Base-by-base conservation (phyloP, 1,284 basidiomycete genomes). In the Austroboletus niveus region DNA sequence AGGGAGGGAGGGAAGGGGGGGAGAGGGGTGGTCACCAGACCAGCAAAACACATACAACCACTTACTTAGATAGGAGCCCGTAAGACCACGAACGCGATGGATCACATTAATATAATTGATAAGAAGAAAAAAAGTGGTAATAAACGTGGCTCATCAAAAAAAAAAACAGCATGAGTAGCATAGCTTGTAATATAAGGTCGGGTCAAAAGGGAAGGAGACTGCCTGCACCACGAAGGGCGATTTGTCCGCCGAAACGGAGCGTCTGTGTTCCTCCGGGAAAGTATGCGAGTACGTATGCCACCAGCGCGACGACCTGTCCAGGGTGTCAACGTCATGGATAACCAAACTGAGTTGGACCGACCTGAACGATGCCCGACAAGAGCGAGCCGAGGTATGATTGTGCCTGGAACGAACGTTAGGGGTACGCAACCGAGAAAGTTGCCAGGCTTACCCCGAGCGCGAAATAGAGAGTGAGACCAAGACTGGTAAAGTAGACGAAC, bases 241-340 rank as follows among this genome's bases (percentile, higher is more conserved):
- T 81, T 55, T 88, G 85, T 15, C 86, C 85, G 12, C 92, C 92
- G 62, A 94, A 84, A 29, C 89, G 81, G 34, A 95, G 75, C 0
- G 93, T 94, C 56, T 85, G 82, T 14, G 77, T 78, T 9, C 89
- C 93, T 11, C 93, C 93, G 4, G 93, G 92, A 72, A 95, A 96
- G 71, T 96, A 97, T 0, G 93, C 92, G 15, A 92, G 76, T 9
- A 97, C 80, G 64, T 97, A 98, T 12, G 87, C 80, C 10, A 96
- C 73, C 9, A 98, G 81, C 1, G 93, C 86, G 41, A 89, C 74
- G 38, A 95, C 82, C 81, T 91, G 67, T 2, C 4, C 3, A 3
- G 5, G 4, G 11, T 8, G 10, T 48, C n/a, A 45, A 43, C 20
- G 12, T 30, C 48, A 8, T 35, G 30, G 10, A 45, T 2, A 3